phyloP scores from a whole-genome alignment of 768 basidiomycete species.

The Phanerochaete carnosa region DNA sequence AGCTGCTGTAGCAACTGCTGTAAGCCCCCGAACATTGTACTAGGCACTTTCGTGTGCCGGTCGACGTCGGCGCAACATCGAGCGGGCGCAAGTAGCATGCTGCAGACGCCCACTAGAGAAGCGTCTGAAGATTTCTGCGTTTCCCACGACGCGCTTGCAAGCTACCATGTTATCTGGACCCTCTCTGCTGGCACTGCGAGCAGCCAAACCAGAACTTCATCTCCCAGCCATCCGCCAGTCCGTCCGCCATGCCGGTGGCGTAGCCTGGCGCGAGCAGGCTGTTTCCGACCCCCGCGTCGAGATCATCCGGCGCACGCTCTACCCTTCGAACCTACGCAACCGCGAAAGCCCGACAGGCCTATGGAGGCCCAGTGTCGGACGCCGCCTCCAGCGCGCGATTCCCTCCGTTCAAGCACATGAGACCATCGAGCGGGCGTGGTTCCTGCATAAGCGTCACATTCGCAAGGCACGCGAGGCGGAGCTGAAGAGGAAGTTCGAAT shows the following conservation, averaged over 20 bases:
- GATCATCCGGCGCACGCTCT: constrained; percentile 74
- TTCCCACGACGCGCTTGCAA: constrained; percentile 6
- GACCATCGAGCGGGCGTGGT: constrained; percentile 90
- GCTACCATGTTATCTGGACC: constrained; percentile 39
- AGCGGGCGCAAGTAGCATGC: not conserved
- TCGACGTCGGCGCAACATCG: not conserved
- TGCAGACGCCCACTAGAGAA: not conserved
- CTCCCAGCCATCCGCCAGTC: constrained; percentile 32
- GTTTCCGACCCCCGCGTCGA: constrained; percentile 61
- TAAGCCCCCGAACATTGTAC: too few species aligned
- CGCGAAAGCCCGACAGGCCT: constrained; percentile 73
- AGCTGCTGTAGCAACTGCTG: too few species aligned
- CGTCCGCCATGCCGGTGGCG: constrained; percentile 33
- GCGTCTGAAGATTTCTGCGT: constrained; percentile 3
- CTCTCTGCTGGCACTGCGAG: constrained; percentile 34
- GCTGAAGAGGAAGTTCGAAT: constrained; percentile 70
- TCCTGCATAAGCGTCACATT: constrained; percentile 71
- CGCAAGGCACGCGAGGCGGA: constrained; percentile 69
- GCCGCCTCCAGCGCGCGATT: constrained; percentile 77
- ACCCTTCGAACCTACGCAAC: constrained; percentile 73
- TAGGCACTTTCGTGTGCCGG: too few species aligned
- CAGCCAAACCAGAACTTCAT: constrained; percentile 24
- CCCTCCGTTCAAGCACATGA: constrained; percentile 88
- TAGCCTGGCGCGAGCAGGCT: constrained; percentile 30
- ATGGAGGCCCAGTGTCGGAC: constrained; percentile 79